These are phyloP conservation scores for Backusella tarrabulga DNA, from an alignment of 192 early-diverging fungal species.

Conservation along the genomic window DNA sequence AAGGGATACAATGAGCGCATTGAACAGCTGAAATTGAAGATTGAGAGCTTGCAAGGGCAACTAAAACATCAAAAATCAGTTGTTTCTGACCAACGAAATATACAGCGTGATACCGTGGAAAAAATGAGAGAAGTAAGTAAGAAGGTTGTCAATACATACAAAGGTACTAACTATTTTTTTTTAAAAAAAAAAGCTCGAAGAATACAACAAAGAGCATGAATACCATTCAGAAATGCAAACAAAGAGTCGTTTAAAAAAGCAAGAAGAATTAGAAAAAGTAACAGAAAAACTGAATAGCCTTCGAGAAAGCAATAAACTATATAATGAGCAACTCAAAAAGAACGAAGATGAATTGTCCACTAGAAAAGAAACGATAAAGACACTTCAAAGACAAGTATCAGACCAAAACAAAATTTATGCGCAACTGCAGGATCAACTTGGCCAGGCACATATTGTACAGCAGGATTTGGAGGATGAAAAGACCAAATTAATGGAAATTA, in stretches of 20 bases:
- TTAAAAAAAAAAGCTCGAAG: neutral
- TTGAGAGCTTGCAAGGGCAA: neutral
- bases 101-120: neutral
- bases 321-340: neutral
- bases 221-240: neutral
- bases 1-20: neutral
- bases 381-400: neutral
- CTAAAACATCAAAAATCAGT: neutral
- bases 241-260: neutral
- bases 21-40: neutral
- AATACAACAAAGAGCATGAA: neutral
- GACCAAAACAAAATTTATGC: constrained; percentile 4
- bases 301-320: neutral
- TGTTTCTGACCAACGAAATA: neutral
- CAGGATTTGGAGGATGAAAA: constrained; percentile 32
- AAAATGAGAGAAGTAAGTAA: neutral
- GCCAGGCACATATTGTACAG: constrained; percentile 19
- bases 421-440: constrained; percentile 8
- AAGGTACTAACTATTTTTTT: neutral
- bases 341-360: neutral
- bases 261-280: neutral
- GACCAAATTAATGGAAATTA: constrained; percentile 24
- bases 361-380: neutral
- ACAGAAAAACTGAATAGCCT: neutral
- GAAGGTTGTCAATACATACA: neutral